phyloP scores from a whole-genome alignment of 495 filamentous ascomycete genomes.

The Tuber indicum region DNA sequence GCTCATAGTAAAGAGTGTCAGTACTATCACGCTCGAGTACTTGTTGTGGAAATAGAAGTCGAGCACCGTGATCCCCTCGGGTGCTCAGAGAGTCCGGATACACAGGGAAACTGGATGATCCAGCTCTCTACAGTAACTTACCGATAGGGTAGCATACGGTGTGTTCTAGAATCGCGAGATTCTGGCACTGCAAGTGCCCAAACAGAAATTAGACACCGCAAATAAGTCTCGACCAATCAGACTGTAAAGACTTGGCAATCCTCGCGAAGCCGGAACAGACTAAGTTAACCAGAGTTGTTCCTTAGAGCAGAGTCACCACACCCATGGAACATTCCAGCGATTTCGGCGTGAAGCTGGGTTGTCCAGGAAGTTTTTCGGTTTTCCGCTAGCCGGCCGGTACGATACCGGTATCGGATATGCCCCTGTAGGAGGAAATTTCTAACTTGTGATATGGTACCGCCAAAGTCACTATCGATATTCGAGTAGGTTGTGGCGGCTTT shows the following conservation, averaged over 20 bases:
- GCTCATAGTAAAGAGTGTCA: background rate
- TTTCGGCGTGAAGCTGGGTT: background rate
- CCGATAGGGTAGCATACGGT: background rate
- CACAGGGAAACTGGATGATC: background rate
- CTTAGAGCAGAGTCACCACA: background rate
- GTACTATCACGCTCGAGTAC: background rate
- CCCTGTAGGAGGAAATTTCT: background rate
- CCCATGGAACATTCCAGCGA: background rate
- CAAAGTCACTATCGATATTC: too few species aligned
- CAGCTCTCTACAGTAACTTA: background rate
- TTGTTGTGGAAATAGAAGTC: background rate
- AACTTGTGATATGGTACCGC: background rate
- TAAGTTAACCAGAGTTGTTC: background rate
- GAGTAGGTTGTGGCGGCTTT: background rate
- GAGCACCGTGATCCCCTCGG: background rate
- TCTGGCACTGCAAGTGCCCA: too few species aligned
- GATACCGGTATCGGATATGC: background rate
- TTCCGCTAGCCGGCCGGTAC: background rate
- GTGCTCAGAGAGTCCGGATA: background rate
- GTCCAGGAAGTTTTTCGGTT: background rate
- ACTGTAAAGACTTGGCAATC: too few species aligned
- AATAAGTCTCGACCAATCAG: too few species aligned
- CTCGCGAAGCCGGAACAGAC: too few species aligned
- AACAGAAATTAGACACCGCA: too few species aligned
- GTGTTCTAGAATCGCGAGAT: too few species aligned